Base-by-base conservation (phyloP, 2,329 filamentous ascomycete genomes). In the Talaromyces sp. region DNA sequence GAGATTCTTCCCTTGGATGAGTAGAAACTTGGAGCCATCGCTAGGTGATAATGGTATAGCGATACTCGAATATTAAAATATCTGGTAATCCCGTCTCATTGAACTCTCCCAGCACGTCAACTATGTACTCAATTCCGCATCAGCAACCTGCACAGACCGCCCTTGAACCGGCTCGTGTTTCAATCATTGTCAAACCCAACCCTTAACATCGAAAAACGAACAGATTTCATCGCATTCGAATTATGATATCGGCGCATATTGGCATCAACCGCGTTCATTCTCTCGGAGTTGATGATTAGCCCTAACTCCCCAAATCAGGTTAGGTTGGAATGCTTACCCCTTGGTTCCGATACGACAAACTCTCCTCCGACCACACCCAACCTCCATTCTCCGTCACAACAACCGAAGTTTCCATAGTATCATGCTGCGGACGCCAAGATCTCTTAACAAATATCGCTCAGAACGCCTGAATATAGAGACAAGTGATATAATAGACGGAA, bases 1-100 rank as follows among this genome's bases (percentile, higher is more conserved):
- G 64, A 70, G 63, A 73, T 73, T 37, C 46, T 71, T 23, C 69
- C 71, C 11, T 56, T 64, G 11, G 62, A 64, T 31, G 62, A 46
- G 21, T 54, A 64, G 21, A 16, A 5, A n/a, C n/a, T n/a, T n/a
- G n/a, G n/a, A n/a, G n/a, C 12, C 11, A 52, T 33, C n/a, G 9
- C 16, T 18, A 52, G 16, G 6, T 25, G 23, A 50, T 50, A 8
- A 31, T 23, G 4, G n/a, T 4, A 28, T 50, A 50, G 23, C 9
- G 2, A 18, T 50, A 50, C 46, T 28, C 14, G 25, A 18, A 18
- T n/a, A 1, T 31, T 9, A 25, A 21, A 1, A 35, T 52, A 11
- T 18, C 21, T 54, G 5, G n/a, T 35, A 21, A 18, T 12, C 5
- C 5, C 31, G 16, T 54, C 28, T 54, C 28, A 54, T 21, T 21